Conservation (phyloP, 805 yeast genomes). For the Vanderwaltozyma tropicalis region DNA sequence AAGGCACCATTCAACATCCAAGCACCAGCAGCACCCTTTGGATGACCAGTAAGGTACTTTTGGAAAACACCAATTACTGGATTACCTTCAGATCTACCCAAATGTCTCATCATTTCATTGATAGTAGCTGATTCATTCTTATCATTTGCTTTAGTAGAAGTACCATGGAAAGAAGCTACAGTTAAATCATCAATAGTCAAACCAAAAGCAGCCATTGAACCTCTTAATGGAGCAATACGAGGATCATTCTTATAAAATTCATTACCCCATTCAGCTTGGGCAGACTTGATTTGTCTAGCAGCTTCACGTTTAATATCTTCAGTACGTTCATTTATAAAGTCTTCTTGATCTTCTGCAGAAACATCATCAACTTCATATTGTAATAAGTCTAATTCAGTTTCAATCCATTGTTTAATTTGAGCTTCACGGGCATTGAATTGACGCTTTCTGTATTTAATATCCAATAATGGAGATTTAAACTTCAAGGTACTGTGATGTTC, state of each 20-base stretch:
- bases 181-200: constrained; percentile 90
- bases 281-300: constrained; percentile 71
- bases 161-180: constrained; percentile 98
- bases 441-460: constrained; percentile 86
- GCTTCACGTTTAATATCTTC: constrained; percentile 85
- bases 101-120: constrained; percentile 84
- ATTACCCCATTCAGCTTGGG: constrained; percentile 91
- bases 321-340: constrained; percentile 68
- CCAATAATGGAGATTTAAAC: constrained; percentile 70
- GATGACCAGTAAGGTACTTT: constrained; percentile 98
- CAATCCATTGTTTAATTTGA: constrained; percentile 80
- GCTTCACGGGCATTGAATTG: constrained; percentile 70
- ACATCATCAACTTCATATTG: constrained; percentile 57
- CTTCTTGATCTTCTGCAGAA: constrained; percentile 38
- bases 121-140: constrained; percentile 93
- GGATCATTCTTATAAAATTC: constrained; percentile 86
- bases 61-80: constrained; percentile 98
- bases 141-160: constrained; percentile 96
- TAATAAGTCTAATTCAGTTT: constrained; percentile 61
- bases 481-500: constrained; percentile 77
- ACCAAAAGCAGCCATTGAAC: constrained; percentile 89
- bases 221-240: constrained; percentile 93
- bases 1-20: constrained; percentile 99
- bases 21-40: constrained; percentile 99
- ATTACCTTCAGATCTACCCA: constrained; percentile 96